Evolutionary conservation across 768 basidiomycete genomes (phyloP).

Genomic region (Leccinum variicolor): DNA sequence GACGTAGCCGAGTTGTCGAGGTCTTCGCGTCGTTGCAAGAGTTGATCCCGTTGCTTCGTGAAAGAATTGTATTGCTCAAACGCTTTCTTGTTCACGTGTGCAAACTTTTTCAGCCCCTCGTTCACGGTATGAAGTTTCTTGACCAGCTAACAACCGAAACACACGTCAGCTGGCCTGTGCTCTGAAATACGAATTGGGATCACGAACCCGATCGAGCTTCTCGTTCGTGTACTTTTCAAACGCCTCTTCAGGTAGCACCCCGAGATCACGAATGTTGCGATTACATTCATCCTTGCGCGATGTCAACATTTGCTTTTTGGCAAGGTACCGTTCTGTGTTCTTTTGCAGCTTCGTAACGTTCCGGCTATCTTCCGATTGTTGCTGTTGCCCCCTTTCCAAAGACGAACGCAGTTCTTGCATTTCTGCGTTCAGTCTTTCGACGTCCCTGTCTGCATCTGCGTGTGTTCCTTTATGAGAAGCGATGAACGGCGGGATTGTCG

Average conservation of each 20-base stretch:
- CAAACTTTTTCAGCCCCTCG: slow-evolving; percentile 92
- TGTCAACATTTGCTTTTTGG: slow-evolving; percentile 84
- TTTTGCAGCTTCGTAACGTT: slow-evolving; percentile 91
- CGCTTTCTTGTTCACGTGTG: slow-evolving; percentile 99
- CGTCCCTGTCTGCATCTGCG: slow-evolving; percentile 68
- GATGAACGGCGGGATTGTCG: neutral
- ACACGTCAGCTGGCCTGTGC: neutral
- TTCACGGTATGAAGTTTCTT: slow-evolving; percentile 92
- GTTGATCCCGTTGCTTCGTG: slow-evolving; percentile 94
- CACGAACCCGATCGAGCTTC: slow-evolving; percentile 78
- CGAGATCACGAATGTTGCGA: slow-evolving; percentile 92
- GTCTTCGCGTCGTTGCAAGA: slow-evolving; percentile 83
- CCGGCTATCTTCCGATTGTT: slow-evolving; percentile 84
- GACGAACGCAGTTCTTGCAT: slow-evolving; percentile 64
- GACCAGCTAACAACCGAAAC: slow-evolving; percentile 57
- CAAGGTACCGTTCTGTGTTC: slow-evolving; percentile 90
- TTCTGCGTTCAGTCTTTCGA: slow-evolving; percentile 56
- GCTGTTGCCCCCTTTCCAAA: slow-evolving; percentile 73
- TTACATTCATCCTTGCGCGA: slow-evolving; percentile 92
- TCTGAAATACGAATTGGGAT: neutral
- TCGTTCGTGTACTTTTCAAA: slow-evolving; percentile 92
- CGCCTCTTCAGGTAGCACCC: slow-evolving; percentile 95
- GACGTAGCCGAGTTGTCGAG: slow-evolving; percentile 85
- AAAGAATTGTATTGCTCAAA: slow-evolving; percentile 99
- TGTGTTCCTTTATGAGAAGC: neutral